Conservation (phyloP, 371 early-diverging fungal species). For the Mucor lusitanicus region DNA sequence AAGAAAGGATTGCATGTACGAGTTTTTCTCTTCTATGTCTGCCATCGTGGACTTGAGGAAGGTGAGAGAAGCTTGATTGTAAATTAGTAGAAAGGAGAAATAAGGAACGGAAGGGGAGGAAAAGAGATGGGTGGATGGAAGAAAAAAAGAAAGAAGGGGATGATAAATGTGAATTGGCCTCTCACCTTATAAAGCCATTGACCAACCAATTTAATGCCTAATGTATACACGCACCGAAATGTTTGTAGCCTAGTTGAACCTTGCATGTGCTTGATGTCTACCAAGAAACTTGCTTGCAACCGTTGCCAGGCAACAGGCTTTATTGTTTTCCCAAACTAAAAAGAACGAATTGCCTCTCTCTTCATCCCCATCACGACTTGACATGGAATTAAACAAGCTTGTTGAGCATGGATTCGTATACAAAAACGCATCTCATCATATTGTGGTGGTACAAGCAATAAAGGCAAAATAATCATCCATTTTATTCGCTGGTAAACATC, state of each 20-base stretch:
- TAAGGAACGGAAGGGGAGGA: conserved; percentile 13
- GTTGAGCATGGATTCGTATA: too few species aligned
- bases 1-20: background rate
- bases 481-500: background rate
- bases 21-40: background rate
- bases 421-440: background rate
- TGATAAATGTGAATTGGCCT: background rate
- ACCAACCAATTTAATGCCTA: background rate
- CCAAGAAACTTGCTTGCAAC: background rate
- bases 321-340: too few species aligned
- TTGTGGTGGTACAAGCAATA: background rate
- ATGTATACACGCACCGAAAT: background rate
- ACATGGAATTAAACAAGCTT: too few species aligned
- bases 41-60: background rate
- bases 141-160: background rate
- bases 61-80: background rate
- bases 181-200: background rate
- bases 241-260: background rate
- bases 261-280: background rate
- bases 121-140: background rate
- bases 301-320: too few species aligned
- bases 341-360: too few species aligned
- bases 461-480: background rate
- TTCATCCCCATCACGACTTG: too few species aligned
- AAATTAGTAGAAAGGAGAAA: background rate